phyloP scores from a whole-genome alignment of 2,329 filamentous ascomycete genomes.

The Cladophialophora bantiana region DNA sequence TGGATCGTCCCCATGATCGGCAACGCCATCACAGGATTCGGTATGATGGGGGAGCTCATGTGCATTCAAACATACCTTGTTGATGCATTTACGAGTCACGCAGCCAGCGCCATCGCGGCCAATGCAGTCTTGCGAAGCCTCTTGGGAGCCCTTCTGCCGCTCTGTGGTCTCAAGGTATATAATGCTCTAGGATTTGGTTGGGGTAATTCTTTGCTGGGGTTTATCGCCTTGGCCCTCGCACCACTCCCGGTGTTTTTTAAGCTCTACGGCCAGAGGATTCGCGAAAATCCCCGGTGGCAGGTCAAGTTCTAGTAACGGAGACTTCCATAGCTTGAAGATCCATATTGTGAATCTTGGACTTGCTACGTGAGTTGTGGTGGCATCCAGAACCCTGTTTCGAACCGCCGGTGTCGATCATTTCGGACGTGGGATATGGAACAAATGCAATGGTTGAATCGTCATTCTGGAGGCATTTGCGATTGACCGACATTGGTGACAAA shows the following conservation, averaged over 20 bases:
- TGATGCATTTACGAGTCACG: slow-evolving; percentile 58
- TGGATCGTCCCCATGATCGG: no score
- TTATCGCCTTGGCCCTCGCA: slow-evolving; percentile 57
- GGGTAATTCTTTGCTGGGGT: slow-evolving; percentile 63
- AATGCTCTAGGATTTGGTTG: slow-evolving; percentile 55
- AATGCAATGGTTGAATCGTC: no score
- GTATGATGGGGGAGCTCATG: slow-evolving; percentile 53
- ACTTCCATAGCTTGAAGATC: no score
- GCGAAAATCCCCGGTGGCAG: no score
- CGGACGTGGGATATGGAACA: no score
- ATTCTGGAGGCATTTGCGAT: no score
- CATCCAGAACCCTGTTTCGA: no score
- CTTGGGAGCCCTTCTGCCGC: slow-evolving; percentile 64
- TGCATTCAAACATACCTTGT: slow-evolving; percentile 64
- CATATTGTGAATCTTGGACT: no score
- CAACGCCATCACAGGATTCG: slow-evolving; percentile 54
- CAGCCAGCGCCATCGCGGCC: slow-evolving; percentile 60
- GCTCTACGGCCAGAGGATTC: slow-evolving; percentile 47
- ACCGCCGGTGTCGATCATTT: no score
- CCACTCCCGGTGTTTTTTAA: slow-evolving; percentile 55
- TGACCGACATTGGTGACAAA: no score
- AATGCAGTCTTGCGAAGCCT: slow-evolving; percentile 63
- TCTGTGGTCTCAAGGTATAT: slow-evolving; percentile 64
- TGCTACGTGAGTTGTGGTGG: no score
- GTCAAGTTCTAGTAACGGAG: no score